phyloP scores from a whole-genome alignment of 2,329 filamentous ascomycete species.

The Lachnellula hyalina region DNA sequence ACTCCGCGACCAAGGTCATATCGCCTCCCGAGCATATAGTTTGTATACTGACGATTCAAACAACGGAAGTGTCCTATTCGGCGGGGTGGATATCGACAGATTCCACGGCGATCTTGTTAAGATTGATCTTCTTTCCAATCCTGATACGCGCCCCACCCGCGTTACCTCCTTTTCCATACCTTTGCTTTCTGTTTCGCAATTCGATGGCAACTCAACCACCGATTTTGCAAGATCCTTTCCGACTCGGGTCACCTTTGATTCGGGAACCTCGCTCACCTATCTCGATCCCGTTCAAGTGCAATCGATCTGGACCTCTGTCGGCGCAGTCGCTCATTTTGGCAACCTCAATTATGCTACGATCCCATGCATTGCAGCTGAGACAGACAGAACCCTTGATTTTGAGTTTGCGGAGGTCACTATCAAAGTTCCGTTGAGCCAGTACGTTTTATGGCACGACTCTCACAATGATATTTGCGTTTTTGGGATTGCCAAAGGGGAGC shows the following conservation, averaged over 20 bases:
- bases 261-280: neutral
- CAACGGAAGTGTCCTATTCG: neutral
- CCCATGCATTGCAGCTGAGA: neutral
- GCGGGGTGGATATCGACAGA: neutral
- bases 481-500: neutral
- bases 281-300: neutral
- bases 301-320: neutral
- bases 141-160: neutral
- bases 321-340: neutral
- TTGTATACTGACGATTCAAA: neutral
- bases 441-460: neutral
- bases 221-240: neutral
- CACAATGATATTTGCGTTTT: neutral
- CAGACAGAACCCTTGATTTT: neutral
- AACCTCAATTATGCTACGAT: neutral
- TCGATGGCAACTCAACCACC: neutral
- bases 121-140: neutral
- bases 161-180: neutral
- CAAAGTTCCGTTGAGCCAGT: neutral
- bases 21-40: neutral
- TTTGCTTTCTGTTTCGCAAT: neutral
- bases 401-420: neutral
- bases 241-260: neutral
- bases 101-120: neutral
- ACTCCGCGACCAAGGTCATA: neutral